These are phyloP conservation scores for Papiliotrema flavescens DNA, from an alignment of 1,284 basidiomycete genomes.

Conservation along the genomic window DNA sequence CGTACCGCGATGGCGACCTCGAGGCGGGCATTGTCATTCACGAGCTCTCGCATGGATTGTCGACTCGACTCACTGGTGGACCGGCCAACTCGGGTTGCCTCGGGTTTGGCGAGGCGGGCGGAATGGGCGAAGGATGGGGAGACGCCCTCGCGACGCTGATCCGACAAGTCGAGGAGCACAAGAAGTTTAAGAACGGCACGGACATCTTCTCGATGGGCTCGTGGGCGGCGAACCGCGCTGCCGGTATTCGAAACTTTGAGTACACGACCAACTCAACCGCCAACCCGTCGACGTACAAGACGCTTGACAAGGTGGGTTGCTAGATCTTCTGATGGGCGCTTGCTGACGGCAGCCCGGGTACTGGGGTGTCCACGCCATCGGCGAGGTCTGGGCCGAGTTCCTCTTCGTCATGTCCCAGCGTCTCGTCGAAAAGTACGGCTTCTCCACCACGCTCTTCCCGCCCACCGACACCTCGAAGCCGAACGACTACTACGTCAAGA, in stretches of 20 bases:
- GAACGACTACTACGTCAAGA: slow-evolving; percentile 65
- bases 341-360: slow-evolving; percentile 15
- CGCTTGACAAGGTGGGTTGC: slow-evolving; percentile 78
- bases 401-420: slow-evolving; percentile 78
- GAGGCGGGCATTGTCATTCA: slow-evolving; percentile 78
- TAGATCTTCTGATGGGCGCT: slow-evolving; percentile 56
- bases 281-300: slow-evolving; percentile 93
- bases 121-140: slow-evolving; percentile 78
- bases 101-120: slow-evolving; percentile 91
- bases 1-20: slow-evolving; percentile 89
- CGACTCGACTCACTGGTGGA: slow-evolving; percentile 89
- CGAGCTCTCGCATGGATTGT: slow-evolving; percentile 69
- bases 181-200: slow-evolving; percentile 46
- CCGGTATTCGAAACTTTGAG: slow-evolving; percentile 81
- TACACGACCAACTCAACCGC: slow-evolving; percentile 73
- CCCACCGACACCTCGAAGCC: slow-evolving; percentile 53
- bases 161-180: slow-evolving; percentile 67
- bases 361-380: slow-evolving; percentile 66
- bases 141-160: slow-evolving; percentile 83
- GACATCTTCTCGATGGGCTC: slow-evolving; percentile 77
- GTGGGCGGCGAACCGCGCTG: slow-evolving; percentile 78
- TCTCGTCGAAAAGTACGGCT: slow-evolving; percentile 77
- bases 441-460: slow-evolving; percentile 73
- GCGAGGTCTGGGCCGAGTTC: slow-evolving; percentile 94
- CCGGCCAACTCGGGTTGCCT: slow-evolving; percentile 88